Percentiles rank a stretch among this genome's conserved stretches.
These are phyloP conservation scores for Cyberlindnera saturnus DNA, from an alignment of 805 yeast genomes.

Conservation along the genomic window DNA sequence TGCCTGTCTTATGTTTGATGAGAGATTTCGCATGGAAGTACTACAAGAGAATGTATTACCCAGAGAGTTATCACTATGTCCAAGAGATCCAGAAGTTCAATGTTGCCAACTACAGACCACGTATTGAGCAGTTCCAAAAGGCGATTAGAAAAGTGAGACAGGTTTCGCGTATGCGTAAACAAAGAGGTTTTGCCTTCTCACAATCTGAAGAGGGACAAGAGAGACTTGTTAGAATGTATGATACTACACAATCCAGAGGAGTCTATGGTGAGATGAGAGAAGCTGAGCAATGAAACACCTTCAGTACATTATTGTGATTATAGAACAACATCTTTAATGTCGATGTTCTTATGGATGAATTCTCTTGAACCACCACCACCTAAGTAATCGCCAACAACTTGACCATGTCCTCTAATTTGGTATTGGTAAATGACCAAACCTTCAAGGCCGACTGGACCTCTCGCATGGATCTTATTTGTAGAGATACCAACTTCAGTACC, in stretches of 20 bases:
- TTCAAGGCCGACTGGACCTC: conserved; percentile 98
- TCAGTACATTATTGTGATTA: conserved; percentile 6
- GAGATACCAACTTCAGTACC: conserved; percentile 98
- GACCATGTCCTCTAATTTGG: conserved; percentile 88
- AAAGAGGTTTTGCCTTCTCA: conserved; percentile 97
- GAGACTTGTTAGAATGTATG: conserved; percentile 85
- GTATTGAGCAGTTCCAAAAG: conserved; percentile 93
- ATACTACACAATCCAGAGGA: conserved; percentile 82
- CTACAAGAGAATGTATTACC: conserved; percentile 84
- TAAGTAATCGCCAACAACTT: conserved; percentile 81
- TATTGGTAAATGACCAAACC: conserved; percentile 96
- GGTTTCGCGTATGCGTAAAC: conserved; percentile 96
- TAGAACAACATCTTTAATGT: conserved; percentile 27
- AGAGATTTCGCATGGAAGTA: conserved; percentile 94
- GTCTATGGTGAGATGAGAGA: conserved; percentile 57
- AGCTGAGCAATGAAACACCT: conserved; percentile 22
- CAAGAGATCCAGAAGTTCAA: conserved; percentile 96
- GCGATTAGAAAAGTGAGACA: conserved; percentile 97
- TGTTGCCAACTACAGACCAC: conserved; percentile 90
- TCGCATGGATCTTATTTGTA: conserved; percentile 93
- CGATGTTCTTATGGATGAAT: conserved; percentile 68
- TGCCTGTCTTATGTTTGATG: conserved; percentile 71
- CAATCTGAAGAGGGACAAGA: conserved; percentile 95
- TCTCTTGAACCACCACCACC: conserved; percentile 87
- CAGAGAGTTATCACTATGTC: conserved; percentile 89